phyloP scores from a whole-genome alignment of 176 grass and related monocot species.

The Paspalum notatum region DNA sequence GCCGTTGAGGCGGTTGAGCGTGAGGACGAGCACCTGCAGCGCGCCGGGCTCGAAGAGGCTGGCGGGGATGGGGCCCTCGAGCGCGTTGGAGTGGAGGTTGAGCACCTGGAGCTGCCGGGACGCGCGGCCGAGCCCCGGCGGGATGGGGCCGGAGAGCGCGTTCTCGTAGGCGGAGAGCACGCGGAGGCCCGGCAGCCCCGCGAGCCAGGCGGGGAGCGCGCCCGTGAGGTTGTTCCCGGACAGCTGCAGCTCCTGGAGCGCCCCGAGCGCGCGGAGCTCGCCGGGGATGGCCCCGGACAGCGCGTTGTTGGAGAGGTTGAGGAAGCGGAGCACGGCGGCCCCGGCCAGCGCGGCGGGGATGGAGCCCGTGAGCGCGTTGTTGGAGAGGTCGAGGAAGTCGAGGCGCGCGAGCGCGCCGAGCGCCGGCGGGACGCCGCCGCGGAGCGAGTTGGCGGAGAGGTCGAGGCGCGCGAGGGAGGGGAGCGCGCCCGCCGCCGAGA shows the following conservation, averaged over 20 bases:
- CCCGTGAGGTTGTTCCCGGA: conserved; percentile 86
- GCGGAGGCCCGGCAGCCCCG: conserved; percentile 55
- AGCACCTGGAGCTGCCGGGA: conserved; percentile 70
- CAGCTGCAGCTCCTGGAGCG: conserved; percentile 68
- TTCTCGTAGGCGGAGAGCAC: conserved; percentile 93
- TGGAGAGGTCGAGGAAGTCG: conserved; percentile 80
- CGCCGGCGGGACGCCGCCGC: conserved; percentile 45
- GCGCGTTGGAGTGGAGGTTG: conserved; percentile 91
- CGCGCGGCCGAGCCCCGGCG: conserved; percentile 53
- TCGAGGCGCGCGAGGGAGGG: conserved; percentile 56
- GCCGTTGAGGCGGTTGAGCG: conserved; percentile 76
- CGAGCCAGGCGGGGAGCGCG: conserved; percentile 64
- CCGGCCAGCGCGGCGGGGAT: conserved; percentile 47
- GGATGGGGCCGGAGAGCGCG: conserved; percentile 62
- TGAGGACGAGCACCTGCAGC: conserved; percentile 79
- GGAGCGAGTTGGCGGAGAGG: conserved; percentile 75
- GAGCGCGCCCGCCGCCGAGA: conserved; percentile 53
- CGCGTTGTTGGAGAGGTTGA: conserved; percentile 88
- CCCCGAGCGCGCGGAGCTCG: conserved; percentile 40
- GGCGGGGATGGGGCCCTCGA: conserved; percentile 67
- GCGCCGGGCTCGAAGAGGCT: conserved; percentile 72
- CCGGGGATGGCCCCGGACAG: conserved; percentile 59
- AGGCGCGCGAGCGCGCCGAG: conserved; percentile 49
- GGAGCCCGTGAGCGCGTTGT: conserved; percentile 64
- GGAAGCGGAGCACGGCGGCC: conserved; percentile 48